phyloP scores from a whole-genome alignment of 768 basidiomycete genomes.

The Gloeopeniophorella convolvens region DNA sequence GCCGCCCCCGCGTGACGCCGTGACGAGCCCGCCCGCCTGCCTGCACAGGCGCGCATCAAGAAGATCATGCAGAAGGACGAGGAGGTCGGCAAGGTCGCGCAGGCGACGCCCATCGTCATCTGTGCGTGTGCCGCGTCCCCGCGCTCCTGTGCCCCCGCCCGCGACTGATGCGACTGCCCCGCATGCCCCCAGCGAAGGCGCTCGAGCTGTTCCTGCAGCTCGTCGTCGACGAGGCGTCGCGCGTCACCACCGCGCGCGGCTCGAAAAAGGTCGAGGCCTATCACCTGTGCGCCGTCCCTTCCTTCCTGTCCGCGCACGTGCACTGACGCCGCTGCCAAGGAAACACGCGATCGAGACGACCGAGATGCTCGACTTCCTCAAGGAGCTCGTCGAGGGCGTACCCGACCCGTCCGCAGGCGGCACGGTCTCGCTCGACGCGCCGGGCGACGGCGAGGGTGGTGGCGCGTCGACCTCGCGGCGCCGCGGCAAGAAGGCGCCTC shows the following conservation, averaged over 20 bases:
- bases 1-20: neutral
- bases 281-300: slow-evolving; percentile 55
- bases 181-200: slow-evolving; percentile 65
- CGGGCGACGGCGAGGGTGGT: slow-evolving; percentile 56
- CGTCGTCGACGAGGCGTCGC: slow-evolving; percentile 76
- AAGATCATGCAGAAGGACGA: slow-evolving; percentile 99
- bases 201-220: slow-evolving; percentile 86
- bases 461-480: slow-evolving; percentile 41
- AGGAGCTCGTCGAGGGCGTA: slow-evolving; percentile 81
- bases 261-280: slow-evolving; percentile 89
- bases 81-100: slow-evolving; percentile 96
- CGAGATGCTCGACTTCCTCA: slow-evolving; percentile 89
- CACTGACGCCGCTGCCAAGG: slow-evolving; percentile 33
- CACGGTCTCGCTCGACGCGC: slow-evolving; percentile 64
- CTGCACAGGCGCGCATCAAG: slow-evolving; percentile 88
- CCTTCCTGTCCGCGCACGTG: neutral
- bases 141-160: neutral
- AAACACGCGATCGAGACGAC: slow-evolving; percentile 89
- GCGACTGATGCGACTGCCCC: neutral
- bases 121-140: slow-evolving; percentile 49
- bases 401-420: slow-evolving; percentile 85
- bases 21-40: neutral
- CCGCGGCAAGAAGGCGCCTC: slow-evolving; percentile 52
- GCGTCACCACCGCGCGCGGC: slow-evolving; percentile 71
- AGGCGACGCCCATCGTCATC: slow-evolving; percentile 93